A percentile compares a stretch with the other conserved stretches of the same genome.
Evolutionary conservation across 2,329 filamentous ascomycete species (phyloP).

Genomic region (Exophiala dermatitidis): DNA sequence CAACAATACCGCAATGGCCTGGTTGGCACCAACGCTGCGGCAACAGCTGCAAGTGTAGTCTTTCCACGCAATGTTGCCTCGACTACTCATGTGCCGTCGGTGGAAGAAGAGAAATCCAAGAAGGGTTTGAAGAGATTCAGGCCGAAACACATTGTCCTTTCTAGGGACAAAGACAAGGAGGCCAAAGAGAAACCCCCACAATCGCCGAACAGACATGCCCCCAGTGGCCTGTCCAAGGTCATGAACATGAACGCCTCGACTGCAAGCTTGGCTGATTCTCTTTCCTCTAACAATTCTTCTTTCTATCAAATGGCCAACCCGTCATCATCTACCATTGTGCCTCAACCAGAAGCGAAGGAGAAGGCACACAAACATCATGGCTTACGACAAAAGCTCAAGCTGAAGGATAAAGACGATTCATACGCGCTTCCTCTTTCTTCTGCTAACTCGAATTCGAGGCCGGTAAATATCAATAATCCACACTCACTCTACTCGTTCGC

Average conservation of each 20-base stretch:
- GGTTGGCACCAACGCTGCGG: constrained; percentile 50
- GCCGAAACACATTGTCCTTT: constrained; percentile 57
- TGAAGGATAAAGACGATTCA: constrained; percentile 56
- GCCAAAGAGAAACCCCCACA: constrained; percentile 47
- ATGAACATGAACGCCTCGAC: constrained; percentile 57
- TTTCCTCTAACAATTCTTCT: constrained; percentile 48
- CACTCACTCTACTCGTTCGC: constrained; percentile 60
- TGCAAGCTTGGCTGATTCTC: constrained; percentile 51
- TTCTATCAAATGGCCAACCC: constrained; percentile 56
- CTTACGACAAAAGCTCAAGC: constrained; percentile 56
- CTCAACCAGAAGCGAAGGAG: constrained; percentile 34
- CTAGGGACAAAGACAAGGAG: constrained; percentile 50
- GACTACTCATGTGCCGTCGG: constrained; percentile 27
- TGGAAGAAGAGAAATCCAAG: constrained; percentile 41
- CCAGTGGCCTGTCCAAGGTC: constrained; percentile 47
- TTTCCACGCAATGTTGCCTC: constrained; percentile 48
- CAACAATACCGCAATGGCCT: constrained; percentile 45
- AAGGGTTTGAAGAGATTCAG: constrained; percentile 62
- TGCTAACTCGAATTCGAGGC: constrained; percentile 57
- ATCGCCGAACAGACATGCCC: constrained; percentile 52
- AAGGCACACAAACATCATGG: constrained; percentile 55
- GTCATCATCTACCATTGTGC: constrained; percentile 49
- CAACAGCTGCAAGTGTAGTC: constrained; percentile 55
- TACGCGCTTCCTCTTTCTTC: constrained; percentile 54
- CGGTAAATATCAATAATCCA: constrained; percentile 56